These are phyloP conservation scores for Arthrobotrys conoides DNA, from an alignment of 2,329 filamentous ascomycete species.

Conservation along the genomic window DNA sequence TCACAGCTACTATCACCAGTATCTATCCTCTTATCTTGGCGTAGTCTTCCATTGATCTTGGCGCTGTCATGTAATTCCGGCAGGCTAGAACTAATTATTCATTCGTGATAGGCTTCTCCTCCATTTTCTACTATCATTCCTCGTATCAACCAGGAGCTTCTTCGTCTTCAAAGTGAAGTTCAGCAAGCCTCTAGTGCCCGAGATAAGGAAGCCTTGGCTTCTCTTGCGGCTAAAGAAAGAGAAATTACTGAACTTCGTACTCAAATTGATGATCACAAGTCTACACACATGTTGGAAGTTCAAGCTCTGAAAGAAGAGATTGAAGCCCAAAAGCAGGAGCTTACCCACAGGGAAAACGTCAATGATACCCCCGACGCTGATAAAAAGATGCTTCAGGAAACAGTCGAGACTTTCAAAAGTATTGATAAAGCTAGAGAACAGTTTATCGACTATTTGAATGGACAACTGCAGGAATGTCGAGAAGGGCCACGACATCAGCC, in stretches of 20 bases:
- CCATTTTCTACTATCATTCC: constrained; percentile 7
- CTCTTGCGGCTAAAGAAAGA: background rate
- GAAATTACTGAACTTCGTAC: constrained; percentile 5
- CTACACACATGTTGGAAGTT: background rate
- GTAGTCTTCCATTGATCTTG: too few relatives aligned
- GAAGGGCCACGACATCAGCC: background rate
- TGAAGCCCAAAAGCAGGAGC: constrained; percentile 15
- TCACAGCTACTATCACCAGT: background rate
- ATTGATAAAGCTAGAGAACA: background rate
- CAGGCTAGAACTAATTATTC: background rate
- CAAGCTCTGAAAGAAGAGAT: constrained; percentile 15
- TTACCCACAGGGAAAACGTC: background rate
- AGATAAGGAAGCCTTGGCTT: background rate
- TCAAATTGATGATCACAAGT: constrained; percentile 8
- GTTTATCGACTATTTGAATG: background rate
- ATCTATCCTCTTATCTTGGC: background rate
- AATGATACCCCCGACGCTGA: background rate
- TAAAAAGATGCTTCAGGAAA: background rate
- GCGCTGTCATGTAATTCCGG: background rate
- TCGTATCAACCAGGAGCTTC: constrained; percentile 1
- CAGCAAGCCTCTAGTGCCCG: background rate
- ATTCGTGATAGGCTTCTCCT: background rate
- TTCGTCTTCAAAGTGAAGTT: constrained; percentile 10
- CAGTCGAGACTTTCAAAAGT: background rate
- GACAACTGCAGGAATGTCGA: background rate